Percentiles rank a stretch among this genome's conserved stretches.
Conservation (phyloP, 2,329 filamentous ascomycete species). For the Xylariaceae sp. region DNA sequence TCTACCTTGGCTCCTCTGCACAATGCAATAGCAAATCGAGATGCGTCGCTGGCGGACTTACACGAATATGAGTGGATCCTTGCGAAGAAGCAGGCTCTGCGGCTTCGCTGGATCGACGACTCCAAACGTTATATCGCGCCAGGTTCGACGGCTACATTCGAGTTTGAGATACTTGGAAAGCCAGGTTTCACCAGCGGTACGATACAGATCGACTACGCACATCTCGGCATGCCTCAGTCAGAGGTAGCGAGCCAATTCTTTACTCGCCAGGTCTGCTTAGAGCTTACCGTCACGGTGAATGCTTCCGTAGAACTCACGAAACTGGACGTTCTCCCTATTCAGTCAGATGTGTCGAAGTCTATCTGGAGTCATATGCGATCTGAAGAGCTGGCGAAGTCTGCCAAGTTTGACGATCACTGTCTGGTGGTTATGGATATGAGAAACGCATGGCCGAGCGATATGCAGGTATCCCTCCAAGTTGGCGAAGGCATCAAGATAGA, state of each 20-base stretch:
- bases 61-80: constrained; percentile 83
- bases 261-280: constrained; percentile 75
- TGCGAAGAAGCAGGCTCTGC: constrained; percentile 65
- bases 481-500: constrained; percentile 46
- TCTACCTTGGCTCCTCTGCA: constrained; percentile 76
- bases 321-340: constrained; percentile 72
- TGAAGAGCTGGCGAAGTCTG: constrained; percentile 33
- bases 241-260: constrained; percentile 71
- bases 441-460: constrained; percentile 81
- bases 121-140: constrained; percentile 59
- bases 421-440: constrained; percentile 77
- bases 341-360: constrained; percentile 56
- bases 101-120: constrained; percentile 47
- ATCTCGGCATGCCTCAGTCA: constrained; percentile 64
- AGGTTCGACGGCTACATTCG: constrained; percentile 63
- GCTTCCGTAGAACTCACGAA: constrained; percentile 78
- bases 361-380: constrained; percentile 49
- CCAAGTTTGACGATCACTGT: constrained; percentile 60
- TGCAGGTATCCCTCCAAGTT: constrained; percentile 59
- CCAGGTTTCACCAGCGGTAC: constrained; percentile 73
- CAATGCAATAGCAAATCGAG: constrained; percentile 66
- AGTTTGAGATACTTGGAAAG: constrained; percentile 81
- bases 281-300: constrained; percentile 85
- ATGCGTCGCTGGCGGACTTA: constrained; percentile 70
- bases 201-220: constrained; percentile 81